Evolutionary conservation across 2,329 filamentous ascomycete genomes (phyloP).

Genomic region (Nemania diffusa): DNA sequence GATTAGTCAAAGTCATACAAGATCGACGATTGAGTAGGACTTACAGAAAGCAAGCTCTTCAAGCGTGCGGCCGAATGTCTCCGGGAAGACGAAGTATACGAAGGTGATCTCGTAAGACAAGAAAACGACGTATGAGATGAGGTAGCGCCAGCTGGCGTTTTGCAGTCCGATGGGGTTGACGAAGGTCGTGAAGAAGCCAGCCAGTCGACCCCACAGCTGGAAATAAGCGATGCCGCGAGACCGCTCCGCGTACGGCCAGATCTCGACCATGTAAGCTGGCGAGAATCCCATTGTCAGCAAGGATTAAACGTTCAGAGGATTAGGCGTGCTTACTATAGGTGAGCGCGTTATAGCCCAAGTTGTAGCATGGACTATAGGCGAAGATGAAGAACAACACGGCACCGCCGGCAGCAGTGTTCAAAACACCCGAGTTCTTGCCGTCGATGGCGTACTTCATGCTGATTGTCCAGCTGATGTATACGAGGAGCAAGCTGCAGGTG

Average conservation of each 20-base stretch:
- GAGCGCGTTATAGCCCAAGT: constrained; percentile 73
- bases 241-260: constrained; percentile 66
- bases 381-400: constrained; percentile 68
- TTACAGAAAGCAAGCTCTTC: constrained; percentile 69
- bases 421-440: constrained; percentile 42
- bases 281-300: constrained; percentile 1
- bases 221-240: constrained; percentile 68
- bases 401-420: constrained; percentile 44
- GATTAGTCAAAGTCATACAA: constrained; percentile 29
- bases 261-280: constrained; percentile 64
- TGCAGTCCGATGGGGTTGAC: constrained; percentile 58
- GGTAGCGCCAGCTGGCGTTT: constrained; percentile 55
- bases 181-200: constrained; percentile 56
- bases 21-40: constrained; percentile 32
- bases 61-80: constrained; percentile 82
- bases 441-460: constrained; percentile 55
- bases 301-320: background rate
- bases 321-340: constrained; percentile 63
- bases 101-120: constrained; percentile 54
- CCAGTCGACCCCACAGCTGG: constrained; percentile 62
- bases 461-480: constrained; percentile 64
- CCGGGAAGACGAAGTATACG: constrained; percentile 87
- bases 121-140: constrained; percentile 58
- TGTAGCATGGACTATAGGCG: constrained; percentile 68
- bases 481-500: constrained; percentile 55